phyloP scores from a whole-genome alignment of 768 basidiomycete species.

The Macrolepiota albuminosa region DNA sequence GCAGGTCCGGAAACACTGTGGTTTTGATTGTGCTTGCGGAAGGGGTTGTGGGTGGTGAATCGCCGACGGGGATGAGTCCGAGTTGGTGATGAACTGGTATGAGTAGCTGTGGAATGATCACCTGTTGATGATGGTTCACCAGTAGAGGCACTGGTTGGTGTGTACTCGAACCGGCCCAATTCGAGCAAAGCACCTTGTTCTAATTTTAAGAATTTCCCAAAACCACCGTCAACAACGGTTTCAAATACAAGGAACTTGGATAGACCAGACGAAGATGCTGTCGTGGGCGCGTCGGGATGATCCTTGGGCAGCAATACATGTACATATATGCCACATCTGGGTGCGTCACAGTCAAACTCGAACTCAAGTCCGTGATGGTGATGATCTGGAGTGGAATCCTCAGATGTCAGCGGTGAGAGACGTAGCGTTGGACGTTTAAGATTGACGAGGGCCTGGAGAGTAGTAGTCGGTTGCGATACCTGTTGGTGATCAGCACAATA shows the following conservation, averaged over 20 bases:
- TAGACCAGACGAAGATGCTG: constrained; percentile 28
- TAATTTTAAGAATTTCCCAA: constrained; percentile 65
- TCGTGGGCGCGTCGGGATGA: constrained; percentile 48
- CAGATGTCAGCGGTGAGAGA: constrained; percentile 59
- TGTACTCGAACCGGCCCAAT: constrained; percentile 66
- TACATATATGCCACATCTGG: constrained; percentile 77
- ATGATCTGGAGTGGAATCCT: constrained; percentile 35
- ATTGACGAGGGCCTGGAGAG: constrained; percentile 91
- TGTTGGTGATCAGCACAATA: constrained; percentile 22
- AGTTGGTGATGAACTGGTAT: constrained; percentile 12
- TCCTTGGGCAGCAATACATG: constrained; percentile 67
- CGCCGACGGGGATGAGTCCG: constrained; percentile 38
- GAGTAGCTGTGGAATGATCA: constrained; percentile 1
- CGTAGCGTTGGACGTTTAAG: constrained; percentile 86
- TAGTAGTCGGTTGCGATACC: constrained; percentile 84
- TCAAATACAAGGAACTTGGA: constrained; percentile 57
- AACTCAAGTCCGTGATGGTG: constrained; percentile 83
- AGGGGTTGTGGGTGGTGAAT: constrained; percentile 62
- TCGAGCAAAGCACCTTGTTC: constrained; percentile 80
- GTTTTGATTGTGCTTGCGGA: constrained; percentile 52
- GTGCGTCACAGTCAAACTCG: constrained; percentile 88
- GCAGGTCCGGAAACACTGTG: constrained; percentile 70
- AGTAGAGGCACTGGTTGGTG: constrained; percentile 18
- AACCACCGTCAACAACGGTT: constrained; percentile 74
- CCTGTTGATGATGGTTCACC: constrained; percentile 11